Base-by-base conservation (phyloP, 2,329 filamentous ascomycete species). In the Colletotrichum orchidophilum region DNA sequence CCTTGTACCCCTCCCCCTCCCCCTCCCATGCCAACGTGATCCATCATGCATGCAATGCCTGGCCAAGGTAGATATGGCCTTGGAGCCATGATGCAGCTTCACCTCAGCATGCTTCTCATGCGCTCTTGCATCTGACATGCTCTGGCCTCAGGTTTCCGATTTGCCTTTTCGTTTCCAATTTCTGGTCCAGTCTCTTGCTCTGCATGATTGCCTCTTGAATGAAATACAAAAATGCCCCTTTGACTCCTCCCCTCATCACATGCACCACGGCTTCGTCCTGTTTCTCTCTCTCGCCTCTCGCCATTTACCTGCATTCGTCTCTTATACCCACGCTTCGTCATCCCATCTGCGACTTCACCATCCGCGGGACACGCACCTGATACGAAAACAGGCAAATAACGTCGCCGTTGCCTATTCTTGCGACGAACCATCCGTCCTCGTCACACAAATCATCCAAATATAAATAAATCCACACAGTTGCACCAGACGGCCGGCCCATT, bases 31-130 rank as follows among this genome's bases (percentile, higher is more conserved):
- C 15, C 31, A 70, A 70, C 55, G 57, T 70, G 67, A 70, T 70
- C 67, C 33, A 27, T n/a, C 50, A 31, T 67, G 67, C 67, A 70
- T 70, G 67, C 67, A 66, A 59, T 24, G 62, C 46, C 21, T 60
- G 3, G 33, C 13, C 33, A 46, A n/a, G 46, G n/a, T n/a, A n/a
- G n/a, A n/a, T n/a, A n/a, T n/a, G n/a, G n/a, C 11, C 31, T 18
- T 62, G 42, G 42, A 24, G 7, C 33, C 11, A 5, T 27, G 8
- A 29, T 11, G 39, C 39, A 42, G 33, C 9, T 15, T 24, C 33
- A 24, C 24, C 7, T 42, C 55, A 27, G 21, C 24, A 31, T 13
- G 6, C 46, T 27, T 35, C n/a, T 39, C 12, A 46, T 26, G 33
- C 13, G 46, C 26, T 46, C n/a, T 12, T 50, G 21, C 39, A 21